Evolutionary conservation across 1,284 basidiomycete genomes (phyloP), one percentile per base, ranked within the genome.

Genomic region (Pascua sp.): DNA sequence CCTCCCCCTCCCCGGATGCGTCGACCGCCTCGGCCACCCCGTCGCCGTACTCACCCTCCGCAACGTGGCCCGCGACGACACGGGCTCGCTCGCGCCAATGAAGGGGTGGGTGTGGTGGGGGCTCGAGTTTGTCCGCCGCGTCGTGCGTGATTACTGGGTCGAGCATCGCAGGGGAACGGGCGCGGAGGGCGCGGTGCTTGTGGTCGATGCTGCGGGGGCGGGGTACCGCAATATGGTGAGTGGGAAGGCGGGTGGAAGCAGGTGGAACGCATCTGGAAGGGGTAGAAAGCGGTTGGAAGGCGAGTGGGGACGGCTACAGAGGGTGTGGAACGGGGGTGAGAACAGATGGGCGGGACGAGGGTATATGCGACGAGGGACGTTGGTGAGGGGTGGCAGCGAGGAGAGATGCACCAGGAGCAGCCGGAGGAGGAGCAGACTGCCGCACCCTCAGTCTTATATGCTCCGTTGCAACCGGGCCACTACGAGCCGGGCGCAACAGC

Each of bases 221-320:
- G 71, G 75, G 0, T 75, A 76, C 59, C 63, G 70, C 8, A 77
- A 78, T 51, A 60, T 78, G 55, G 77, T 76, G 50, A 67, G 74
- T 67, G 8, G 11, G 15, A 24, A 16, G 38, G 48, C 11, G n/a
- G 7, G 24, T 32, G 24, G 24, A 32, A 32, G 24, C 24, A 32
- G 7, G 24, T 32, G 24, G 24, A 32, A 32, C 4, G 24, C 16
- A 40, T 13, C 43, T 40, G 51, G 44, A 32, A n/a, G n/a, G n/a
- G n/a, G n/a, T n/a, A n/a, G n/a, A n/a, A n/a, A n/a, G n/a, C n/a
- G n/a, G n/a, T n/a, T n/a, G n/a, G n/a, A n/a, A n/a, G n/a, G n/a
- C n/a, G 18, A 15, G 39, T 32, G 17, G 36, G 24, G 7, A 32
- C 24, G 7, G 24, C 24, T 32, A 7, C 24, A 32, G 24, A 32